Conservation (phyloP, 208 protist species). For the Acanthamoeba divionensis region DNA sequence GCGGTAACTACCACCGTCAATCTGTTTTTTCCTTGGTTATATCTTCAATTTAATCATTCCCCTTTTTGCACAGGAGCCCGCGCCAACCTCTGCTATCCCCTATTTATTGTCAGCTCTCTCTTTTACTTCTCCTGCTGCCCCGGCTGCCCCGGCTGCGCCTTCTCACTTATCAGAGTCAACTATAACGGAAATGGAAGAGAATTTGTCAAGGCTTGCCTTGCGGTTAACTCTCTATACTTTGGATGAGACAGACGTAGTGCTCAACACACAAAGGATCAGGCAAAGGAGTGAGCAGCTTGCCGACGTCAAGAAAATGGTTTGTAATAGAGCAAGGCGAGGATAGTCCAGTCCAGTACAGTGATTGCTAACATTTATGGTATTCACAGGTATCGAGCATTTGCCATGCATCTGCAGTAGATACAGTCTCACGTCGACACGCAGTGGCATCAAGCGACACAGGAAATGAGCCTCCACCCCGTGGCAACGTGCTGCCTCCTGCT, state of each 20-base stretch:
- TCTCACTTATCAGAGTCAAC: neutral
- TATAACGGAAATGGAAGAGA: neutral
- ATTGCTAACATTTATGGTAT: too few relatives aligned
- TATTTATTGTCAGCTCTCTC: neutral
- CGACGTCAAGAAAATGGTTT: constrained; percentile 38
- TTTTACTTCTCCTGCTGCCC: neutral
- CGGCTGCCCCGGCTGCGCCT: neutral
- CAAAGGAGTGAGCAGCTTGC: constrained; percentile 3
- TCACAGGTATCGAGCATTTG: constrained; percentile 14
- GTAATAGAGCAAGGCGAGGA: too few relatives aligned
- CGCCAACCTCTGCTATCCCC: neutral
- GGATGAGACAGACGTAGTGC: constrained; percentile 26
- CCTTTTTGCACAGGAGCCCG: neutral
- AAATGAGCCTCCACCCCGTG: too few relatives aligned
- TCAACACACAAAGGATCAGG: constrained; percentile 19
- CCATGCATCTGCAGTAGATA: neutral
- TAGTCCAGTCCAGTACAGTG: too few relatives aligned
- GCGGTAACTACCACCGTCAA: neutral
- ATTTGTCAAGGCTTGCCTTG: neutral
- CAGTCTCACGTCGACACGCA: neutral
- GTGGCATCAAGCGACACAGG: neutral
- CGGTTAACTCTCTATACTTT: constrained; percentile 33
- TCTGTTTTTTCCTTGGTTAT: neutral
- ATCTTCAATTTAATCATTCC: neutral
- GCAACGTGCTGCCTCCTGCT: too few relatives aligned